phyloP scores from a whole-genome alignment of 345 rosid species.

The Carallia brachiata region DNA sequence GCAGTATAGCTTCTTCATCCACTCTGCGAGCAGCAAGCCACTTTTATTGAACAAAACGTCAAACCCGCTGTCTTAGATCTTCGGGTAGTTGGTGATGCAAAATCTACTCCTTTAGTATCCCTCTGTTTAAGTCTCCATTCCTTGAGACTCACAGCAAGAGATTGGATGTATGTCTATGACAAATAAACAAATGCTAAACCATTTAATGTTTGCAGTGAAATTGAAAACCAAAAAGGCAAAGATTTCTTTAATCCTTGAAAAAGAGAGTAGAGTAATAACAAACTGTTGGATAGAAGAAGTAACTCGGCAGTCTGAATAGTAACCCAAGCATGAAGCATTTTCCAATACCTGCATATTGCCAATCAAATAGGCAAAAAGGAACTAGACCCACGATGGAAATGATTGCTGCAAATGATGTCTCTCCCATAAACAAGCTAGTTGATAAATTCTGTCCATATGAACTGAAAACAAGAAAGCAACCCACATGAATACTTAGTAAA shows the following conservation, averaged over 20 bases:
- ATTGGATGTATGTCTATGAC: slow-evolving; percentile 72
- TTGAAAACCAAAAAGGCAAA: not conserved
- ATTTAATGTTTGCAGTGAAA: not conserved
- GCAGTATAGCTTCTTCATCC: slow-evolving; percentile 26
- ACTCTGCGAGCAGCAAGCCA: slow-evolving; percentile 32
- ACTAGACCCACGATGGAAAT: too few relatives aligned
- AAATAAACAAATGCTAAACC: slow-evolving; percentile 3
- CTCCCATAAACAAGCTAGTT: too few relatives aligned
- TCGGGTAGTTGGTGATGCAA: slow-evolving; percentile 24
- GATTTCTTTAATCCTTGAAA: too few relatives aligned
- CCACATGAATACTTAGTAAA: too few relatives aligned
- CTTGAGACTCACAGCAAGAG: slow-evolving; percentile 11
- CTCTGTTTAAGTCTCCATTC: slow-evolving; percentile 26
- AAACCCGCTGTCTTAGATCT: slow-evolving; percentile 19
- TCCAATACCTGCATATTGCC: not conserved
- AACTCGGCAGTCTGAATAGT: not conserved
- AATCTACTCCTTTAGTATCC: slow-evolving; percentile 19
- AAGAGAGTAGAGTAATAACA: not conserved
- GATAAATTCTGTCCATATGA: too few relatives aligned
- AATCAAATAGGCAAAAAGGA: not conserved
- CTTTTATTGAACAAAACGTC: slow-evolving; percentile 24
- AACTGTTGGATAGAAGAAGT: not conserved
- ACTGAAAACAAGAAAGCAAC: too few relatives aligned
- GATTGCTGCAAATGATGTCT: too few relatives aligned
- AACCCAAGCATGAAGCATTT: not conserved